phyloP scores from a whole-genome alignment of 1,284 basidiomycete genomes.

The Pseudozyma hubeiensis region DNA sequence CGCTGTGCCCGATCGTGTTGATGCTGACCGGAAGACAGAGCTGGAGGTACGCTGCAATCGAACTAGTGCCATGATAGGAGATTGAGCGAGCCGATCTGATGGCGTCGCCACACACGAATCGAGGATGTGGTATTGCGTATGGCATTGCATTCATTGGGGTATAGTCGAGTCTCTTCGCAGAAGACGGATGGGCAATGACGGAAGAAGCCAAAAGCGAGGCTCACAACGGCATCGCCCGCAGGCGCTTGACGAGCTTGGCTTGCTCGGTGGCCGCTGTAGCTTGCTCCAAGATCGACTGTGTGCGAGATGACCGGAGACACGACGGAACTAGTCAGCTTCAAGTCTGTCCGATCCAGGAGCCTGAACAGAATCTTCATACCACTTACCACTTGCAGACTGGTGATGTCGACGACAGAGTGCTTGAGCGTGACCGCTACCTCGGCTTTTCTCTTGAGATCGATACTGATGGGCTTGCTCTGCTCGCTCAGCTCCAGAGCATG shows the following conservation, averaged over 20 bases:
- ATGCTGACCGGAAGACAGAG: no score
- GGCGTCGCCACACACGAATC: no score
- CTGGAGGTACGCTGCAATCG: no score
- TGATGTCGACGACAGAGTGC: slow-evolving; percentile 42
- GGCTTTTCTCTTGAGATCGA: slow-evolving; percentile 44
- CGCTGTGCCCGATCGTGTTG: no score
- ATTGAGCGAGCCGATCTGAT: no score
- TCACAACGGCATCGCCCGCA: slow-evolving; percentile 41
- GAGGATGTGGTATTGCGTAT: no score
- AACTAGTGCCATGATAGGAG: no score
- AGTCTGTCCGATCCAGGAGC: no score
- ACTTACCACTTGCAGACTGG: slow-evolving; percentile 45
- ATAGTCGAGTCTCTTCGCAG: not conserved
- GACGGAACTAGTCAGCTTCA: not conserved
- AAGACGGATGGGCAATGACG: not conserved
- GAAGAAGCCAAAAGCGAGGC: not conserved
- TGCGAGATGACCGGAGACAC: no score
- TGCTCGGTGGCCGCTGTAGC: slow-evolving; percentile 47
- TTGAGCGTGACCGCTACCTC: slow-evolving; percentile 42
- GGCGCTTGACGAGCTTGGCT: slow-evolving; percentile 44
- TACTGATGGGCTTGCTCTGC: slow-evolving; percentile 24
- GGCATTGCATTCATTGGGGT: no score
- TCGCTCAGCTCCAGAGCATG: slow-evolving; percentile 23
- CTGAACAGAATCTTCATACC: not conserved
- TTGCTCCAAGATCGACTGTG: slow-evolving; percentile 46